Conservation (phyloP, 805 yeast genomes). For the Ogataea angusta region DNA sequence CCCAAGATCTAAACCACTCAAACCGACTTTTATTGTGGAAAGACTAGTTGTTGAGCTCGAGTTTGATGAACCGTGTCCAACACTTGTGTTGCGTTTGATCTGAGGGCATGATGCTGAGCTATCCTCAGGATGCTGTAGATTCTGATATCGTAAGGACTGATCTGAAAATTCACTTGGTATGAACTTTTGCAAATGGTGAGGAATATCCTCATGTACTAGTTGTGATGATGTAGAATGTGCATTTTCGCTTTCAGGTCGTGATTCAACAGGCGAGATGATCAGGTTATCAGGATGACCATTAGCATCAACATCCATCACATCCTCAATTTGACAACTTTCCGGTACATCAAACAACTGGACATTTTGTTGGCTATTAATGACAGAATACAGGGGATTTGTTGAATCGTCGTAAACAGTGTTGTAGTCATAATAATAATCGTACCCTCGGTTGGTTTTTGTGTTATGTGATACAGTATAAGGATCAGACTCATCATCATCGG, state of each 20-base stretch:
- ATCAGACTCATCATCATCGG: constrained; percentile 61
- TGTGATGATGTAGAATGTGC: background rate
- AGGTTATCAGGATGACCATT: background rate
- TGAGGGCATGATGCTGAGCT: too few species aligned
- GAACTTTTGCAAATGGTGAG: background rate
- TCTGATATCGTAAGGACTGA: too few species aligned
- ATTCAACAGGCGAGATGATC: background rate
- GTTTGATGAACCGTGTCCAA: constrained; percentile 18
- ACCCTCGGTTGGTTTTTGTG: constrained; percentile 68
- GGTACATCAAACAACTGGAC: constrained; percentile 37
- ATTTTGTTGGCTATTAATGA: constrained; percentile 20
- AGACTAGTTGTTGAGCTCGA: constrained; percentile 15
- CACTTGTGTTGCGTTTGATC: constrained; percentile 13
- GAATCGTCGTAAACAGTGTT: constrained; percentile 66
- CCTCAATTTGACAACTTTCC: constrained; percentile 39
- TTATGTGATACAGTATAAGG: constrained; percentile 64
- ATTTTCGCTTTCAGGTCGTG: background rate
- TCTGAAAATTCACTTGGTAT: background rate
- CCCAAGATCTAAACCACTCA: constrained; percentile 31
- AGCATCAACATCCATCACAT: constrained; percentile 26
- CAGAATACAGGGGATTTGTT: constrained; percentile 40
- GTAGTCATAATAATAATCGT: constrained; percentile 76
- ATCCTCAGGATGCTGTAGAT: too few species aligned
- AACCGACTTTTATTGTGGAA: constrained; percentile 31
- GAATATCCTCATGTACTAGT: constrained; percentile 2